Base-by-base conservation (phyloP, 495 filamentous ascomycete genomes). In the Hypoxylon cercidicola region DNA sequence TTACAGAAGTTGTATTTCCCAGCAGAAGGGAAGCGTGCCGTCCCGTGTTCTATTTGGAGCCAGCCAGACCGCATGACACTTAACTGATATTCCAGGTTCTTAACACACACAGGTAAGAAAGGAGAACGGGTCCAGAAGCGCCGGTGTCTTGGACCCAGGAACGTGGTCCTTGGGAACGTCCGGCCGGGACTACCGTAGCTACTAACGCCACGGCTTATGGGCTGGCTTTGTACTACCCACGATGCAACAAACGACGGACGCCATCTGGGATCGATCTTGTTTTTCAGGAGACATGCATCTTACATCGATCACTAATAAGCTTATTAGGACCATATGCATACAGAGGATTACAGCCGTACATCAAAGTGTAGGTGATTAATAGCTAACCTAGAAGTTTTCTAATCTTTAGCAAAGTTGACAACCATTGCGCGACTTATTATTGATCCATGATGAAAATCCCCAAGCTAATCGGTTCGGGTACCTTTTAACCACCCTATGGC, bases 151-250 rank as follows among this genome's bases (percentile, higher is more conserved):
- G 56, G 59, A 19, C 39, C 65, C 65, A 64, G 65, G 65, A 68
- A 68, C 65, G 65, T 68, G 60, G 64, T 52, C 60, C 44, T 56
- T 37, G 58, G 60, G 65, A 46, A 60, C 54, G 54, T 51, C 51
- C 53, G 50, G 41, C 40, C 58, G 58, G 58, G 37, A 53, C 44
- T 48, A 43, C 64, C 58, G 64, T 54, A 41, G 44, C 55, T 60
- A 44, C 34, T 55, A 41, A 34, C 19, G 59, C 49, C 39, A 59
- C 54, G 45, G 48, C 16, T 48, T 49, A 43, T 41, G 57, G 57
- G 46, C 46, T 34, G 30, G 20, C 25, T 44, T 55, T 47, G 65
- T 68, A 40, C 46, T 53, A 68, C 65, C 65, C 65, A 68, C 55
- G 60, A 68, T 68, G 65, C 65, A 53, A 63, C 39, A 59, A 21